Conservation (phyloP, 805 yeast genomes). For the Yamadazyma ubonensis region DNA sequence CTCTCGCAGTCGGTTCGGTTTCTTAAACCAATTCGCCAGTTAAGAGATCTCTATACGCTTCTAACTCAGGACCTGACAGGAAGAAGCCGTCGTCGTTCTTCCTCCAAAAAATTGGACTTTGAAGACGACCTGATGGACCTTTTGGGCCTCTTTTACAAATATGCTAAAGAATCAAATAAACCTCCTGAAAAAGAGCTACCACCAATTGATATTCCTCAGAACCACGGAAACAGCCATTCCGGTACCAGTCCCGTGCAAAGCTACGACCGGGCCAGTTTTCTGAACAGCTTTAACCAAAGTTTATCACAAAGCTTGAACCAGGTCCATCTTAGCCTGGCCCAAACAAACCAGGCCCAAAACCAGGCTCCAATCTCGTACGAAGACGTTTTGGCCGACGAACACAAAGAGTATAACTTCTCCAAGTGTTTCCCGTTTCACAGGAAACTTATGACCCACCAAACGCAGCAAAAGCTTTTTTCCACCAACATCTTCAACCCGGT, state of each 20-base stretch:
- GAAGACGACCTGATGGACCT: slow-evolving; percentile 29
- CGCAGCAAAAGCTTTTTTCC: slow-evolving; percentile 44
- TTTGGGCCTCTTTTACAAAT: slow-evolving; percentile 37
- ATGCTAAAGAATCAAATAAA: slow-evolving; percentile 33
- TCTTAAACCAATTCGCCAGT: slow-evolving; percentile 29
- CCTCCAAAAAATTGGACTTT: slow-evolving; percentile 23
- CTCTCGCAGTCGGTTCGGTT: slow-evolving; percentile 14
- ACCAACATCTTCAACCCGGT: slow-evolving; percentile 22
- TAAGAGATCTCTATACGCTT: slow-evolving; percentile 32
- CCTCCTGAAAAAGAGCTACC: background rate
- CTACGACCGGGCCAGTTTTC: no score
- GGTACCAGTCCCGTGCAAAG: no score
- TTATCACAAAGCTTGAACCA: no score
- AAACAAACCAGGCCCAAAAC: background rate
- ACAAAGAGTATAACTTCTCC: slow-evolving; percentile 65
- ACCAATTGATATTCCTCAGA: slow-evolving; percentile 10
- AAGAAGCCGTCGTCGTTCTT: slow-evolving; percentile 20
- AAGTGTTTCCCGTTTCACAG: slow-evolving; percentile 84
- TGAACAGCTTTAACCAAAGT: no score
- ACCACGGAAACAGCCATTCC: no score
- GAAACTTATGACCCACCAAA: slow-evolving; percentile 51
- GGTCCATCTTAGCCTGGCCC: slow-evolving; percentile 3
- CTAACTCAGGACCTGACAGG: slow-evolving; percentile 12
- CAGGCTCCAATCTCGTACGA: no score
- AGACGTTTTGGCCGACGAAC: slow-evolving; percentile 24